Evolutionary conservation across 441 rosid genomes (phyloP).

Genomic region (Adansonia madagascariensis): DNA sequence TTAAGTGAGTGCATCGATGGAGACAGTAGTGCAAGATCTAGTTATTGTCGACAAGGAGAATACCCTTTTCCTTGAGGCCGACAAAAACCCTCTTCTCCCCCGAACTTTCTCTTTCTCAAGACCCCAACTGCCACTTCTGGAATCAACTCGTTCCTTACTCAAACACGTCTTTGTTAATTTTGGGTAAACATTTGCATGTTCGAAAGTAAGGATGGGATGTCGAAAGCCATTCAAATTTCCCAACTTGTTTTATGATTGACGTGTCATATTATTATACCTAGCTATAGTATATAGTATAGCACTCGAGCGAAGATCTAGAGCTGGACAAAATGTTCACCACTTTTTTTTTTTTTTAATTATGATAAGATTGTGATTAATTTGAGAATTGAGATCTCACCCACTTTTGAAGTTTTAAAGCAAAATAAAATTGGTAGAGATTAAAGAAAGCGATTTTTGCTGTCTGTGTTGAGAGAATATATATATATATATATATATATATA

Average conservation of each 20-base stretch:
- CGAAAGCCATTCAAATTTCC: background rate
- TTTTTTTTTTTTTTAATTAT: background rate
- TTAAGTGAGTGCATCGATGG: too few species aligned
- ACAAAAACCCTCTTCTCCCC: background rate
- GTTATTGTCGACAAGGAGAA: background rate
- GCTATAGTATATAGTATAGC: too few species aligned
- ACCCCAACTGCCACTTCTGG: background rate
- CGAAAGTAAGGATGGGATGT: background rate
- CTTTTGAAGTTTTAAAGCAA: too few species aligned
- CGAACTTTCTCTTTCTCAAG: background rate
- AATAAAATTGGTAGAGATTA: too few species aligned
- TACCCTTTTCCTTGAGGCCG: slow-evolving; percentile 8
- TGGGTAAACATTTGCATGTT: background rate
- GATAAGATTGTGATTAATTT: too few species aligned
- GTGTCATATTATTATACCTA: background rate
- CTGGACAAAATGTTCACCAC: background rate
- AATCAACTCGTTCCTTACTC: background rate
- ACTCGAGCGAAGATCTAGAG: too few species aligned
- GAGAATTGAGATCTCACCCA: too few species aligned
- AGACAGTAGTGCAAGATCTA: too few species aligned
- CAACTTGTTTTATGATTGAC: background rate
- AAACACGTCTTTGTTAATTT: background rate
- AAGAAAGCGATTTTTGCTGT: background rate
- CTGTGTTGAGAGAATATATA: background rate
- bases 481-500: background rate